Base-by-base conservation (phyloP, 1,139 yeast genomes). In the Geotrichum candidum region DNA sequence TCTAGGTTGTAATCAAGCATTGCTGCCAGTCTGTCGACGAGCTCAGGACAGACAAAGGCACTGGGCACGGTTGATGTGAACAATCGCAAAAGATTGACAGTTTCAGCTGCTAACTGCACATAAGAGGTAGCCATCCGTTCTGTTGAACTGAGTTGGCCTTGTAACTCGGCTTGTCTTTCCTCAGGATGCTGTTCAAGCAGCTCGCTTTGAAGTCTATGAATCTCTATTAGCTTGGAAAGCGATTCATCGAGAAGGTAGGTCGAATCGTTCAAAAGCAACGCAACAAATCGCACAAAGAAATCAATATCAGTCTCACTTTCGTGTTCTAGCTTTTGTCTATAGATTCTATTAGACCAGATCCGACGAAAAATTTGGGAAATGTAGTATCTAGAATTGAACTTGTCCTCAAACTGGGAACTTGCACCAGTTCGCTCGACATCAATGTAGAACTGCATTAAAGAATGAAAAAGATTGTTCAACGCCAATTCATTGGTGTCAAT, bases 371-470 rank as follows among this genome's bases (percentile, higher is more conserved):
- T 87, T 58, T 84, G 84, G 1, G 97, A 87, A 54, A 92, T 90
- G 72, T 90, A 88, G 74, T 85, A 94, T 73, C 99, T 82, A 57
- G 90, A 84, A 74, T 90, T 92, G 77, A 95, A 94, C 74, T 94
- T 94, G 75, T 94, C 99, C 73, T 94, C 94, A 73, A 94, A 94
- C 74, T 94, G 99, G 0, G 96, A 86, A 5, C 95, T 86, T 2
- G 97, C 88, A 7, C 99, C 99, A 0, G 99, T 95, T 71, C 90
- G 90, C 73, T 94, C 99, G 62, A 92, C 94, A 81, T 90, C 91
- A 53, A 94, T 96, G 73, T 94, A 94, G 67, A 91, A 88, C 70
- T 90, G 95, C 76, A 94, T 81, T 64, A 94, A 79, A 0, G 96
- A 88, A 69, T 90, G 92, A 63, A 94, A 78, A 63, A 95, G 73